Conservation (phyloP, 169 alveolate species). For the Plasmodium gaboni region DNA sequence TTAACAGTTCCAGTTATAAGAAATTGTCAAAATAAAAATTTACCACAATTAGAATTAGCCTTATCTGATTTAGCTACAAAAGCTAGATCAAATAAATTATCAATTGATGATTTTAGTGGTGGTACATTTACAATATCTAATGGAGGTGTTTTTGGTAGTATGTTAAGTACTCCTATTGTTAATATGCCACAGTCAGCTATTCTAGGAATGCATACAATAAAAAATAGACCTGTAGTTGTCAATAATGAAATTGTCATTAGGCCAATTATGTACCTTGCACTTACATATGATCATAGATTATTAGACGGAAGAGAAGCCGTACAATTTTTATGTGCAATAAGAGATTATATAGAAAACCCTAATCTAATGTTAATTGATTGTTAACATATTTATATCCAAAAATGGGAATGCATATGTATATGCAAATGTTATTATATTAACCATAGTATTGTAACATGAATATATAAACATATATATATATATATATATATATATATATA, state of each 20-base stretch:
- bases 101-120: conserved; percentile 96
- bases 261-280: conserved; percentile 96
- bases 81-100: conserved; percentile 93
- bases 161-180: conserved; percentile 96
- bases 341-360: conserved; percentile 95
- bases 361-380: conserved; percentile 78
- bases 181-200: conserved; percentile 97
- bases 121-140: conserved; percentile 97
- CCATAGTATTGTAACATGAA: neutral
- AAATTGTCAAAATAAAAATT: conserved; percentile 90
- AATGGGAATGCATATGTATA: no score
- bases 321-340: conserved; percentile 93
- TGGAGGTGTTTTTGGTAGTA: conserved; percentile 97
- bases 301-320: conserved; percentile 98
- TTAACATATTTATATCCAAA: neutral
- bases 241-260: conserved; percentile 94
- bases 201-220: conserved; percentile 95
- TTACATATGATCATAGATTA: conserved; percentile 97
- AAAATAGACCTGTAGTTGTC: conserved; percentile 94
- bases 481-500: neutral
- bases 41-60: conserved; percentile 92
- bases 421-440: neutral
- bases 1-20: conserved; percentile 96
- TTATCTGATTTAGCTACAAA: conserved; percentile 87
- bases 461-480: neutral